A percentile compares a stretch with the other conserved stretches of the same genome.
phyloP scores from a whole-genome alignment of 2,329 filamentous ascomycete species.

The Fonsecaea nubica region DNA sequence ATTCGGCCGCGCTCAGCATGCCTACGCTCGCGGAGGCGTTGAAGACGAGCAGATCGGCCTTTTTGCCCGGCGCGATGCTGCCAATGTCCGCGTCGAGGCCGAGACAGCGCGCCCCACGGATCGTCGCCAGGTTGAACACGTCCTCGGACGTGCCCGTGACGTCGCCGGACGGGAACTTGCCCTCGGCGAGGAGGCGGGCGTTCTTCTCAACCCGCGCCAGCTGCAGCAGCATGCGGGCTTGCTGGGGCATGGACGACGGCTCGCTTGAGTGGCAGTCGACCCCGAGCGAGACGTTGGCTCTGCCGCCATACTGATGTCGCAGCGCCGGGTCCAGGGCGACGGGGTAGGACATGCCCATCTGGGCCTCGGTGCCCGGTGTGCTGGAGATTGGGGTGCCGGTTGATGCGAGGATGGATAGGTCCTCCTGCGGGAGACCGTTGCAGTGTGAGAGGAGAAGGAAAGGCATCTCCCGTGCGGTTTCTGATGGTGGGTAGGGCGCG shows the following conservation, averaged over 20 bases:
- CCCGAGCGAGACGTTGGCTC: conserved; percentile 40
- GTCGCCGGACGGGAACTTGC: conserved; percentile 39
- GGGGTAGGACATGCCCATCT: conserved; percentile 53
- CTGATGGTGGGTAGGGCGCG: conserved; percentile 9
- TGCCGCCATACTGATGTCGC: not conserved
- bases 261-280: conserved; percentile 46
- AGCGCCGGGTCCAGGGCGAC: conserved; percentile 44
- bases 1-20: conserved; percentile 52
- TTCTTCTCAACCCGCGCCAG: conserved; percentile 43
- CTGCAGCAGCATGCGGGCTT: conserved; percentile 43
- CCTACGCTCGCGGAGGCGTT: conserved; percentile 48
- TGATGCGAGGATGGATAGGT: conserved; percentile 37
- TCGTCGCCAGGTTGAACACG: conserved; percentile 58
- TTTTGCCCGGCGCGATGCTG: conserved; percentile 54
- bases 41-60: conserved; percentile 59
- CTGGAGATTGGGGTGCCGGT: conserved; percentile 46
- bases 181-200: conserved; percentile 40
- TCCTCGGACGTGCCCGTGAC: conserved; percentile 49
- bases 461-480: conserved; percentile 39
- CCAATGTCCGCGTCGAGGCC: conserved; percentile 54
- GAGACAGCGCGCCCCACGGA: conserved; percentile 54
- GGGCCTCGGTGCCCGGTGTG: conserved; percentile 60
- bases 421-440: conserved; percentile 40
- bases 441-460: conserved; percentile 53
- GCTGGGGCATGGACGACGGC: conserved; percentile 41